These are phyloP conservation scores for Turritis glabra DNA, from an alignment of 345 rosid genomes.

Conservation along the genomic window DNA sequence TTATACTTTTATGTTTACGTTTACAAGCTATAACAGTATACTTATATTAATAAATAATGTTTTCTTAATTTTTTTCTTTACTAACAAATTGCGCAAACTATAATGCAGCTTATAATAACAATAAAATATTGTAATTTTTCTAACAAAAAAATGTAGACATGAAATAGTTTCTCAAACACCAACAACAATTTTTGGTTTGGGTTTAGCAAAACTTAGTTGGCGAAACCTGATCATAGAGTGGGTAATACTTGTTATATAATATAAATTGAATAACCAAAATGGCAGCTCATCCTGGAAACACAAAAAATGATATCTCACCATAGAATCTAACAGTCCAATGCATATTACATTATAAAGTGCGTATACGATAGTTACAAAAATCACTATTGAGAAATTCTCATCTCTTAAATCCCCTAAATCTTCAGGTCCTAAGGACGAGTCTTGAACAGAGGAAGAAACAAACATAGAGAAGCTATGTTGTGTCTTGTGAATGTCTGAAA, in stretches of 20 bases:
- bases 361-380: conserved; percentile 37
- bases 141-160: too few species aligned
- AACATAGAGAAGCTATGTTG: conserved; percentile 15
- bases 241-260: too few species aligned
- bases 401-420: conserved; percentile 8
- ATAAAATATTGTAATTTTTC: too few species aligned
- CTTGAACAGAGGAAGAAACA: conserved; percentile 17
- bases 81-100: too few species aligned
- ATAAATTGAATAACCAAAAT: background rate
- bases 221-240: too few species aligned
- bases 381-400: conserved; percentile 28
- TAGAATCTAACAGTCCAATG: conserved; percentile 13
- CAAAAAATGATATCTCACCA: conserved; percentile 19
- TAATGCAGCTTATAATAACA: too few species aligned
- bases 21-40: too few species aligned
- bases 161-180: too few species aligned
- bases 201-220: background rate
- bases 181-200: background rate
- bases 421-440: conserved; percentile 20
- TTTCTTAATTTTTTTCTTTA: too few species aligned
- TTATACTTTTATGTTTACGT: too few species aligned
- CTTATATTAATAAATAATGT: too few species aligned
- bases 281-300: conserved; percentile 7
- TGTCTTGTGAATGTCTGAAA: background rate
- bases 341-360: conserved; percentile 15